Base-by-base conservation (phyloP, 495 filamentous ascomycete species). In the Penicillium cataractarum region DNA sequence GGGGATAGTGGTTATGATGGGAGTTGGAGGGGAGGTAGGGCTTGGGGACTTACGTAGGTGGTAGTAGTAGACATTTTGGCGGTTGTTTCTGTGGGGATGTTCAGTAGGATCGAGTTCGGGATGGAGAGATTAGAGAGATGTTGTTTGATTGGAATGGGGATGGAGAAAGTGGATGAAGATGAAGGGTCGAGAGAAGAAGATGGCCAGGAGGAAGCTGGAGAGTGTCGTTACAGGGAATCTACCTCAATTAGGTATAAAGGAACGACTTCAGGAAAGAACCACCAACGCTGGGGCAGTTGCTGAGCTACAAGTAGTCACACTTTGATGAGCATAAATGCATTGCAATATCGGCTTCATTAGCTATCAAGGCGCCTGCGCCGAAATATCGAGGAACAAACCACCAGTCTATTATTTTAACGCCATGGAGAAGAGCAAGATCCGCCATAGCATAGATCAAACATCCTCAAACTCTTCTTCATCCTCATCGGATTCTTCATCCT, bases 401-500 rank as follows among this genome's bases (percentile, higher is more conserved):
- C 51, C 32, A n/a, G 33, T 56, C 54, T 42, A 56, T 40, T n/a
- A 56, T 56, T 56, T 22, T 24, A 35, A 54, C 29, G 31, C 29
- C 51, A 3, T 10, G 7, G 3, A 13, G 24, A 21, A 51, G 15
- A 35, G n/a, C 1, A 10, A 32, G 15, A 35, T 4, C 10, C 0
- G n/a, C 29, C 19, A 4, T 12, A 24, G 51, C n/a, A 22, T 52
- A 13, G 33, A 32, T 58, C 35, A 79, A 9, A 80, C 82, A 61
- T 85, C 81, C 53, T 84, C 82, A 53, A 85, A 85, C 40, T 83
- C 79, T 44, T 82, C 82, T 2, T 84, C 82, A 39, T 83, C 81
- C 46, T 85, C 82, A 57, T 84, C 82, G 3, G 81, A 84, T 40
- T 80, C 70, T 49, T 75, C 78, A 21, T 76, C 76, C 57, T 74